phyloP scores from a whole-genome alignment of 1,139 yeast species.

The Yamadazyma taylorii region DNA sequence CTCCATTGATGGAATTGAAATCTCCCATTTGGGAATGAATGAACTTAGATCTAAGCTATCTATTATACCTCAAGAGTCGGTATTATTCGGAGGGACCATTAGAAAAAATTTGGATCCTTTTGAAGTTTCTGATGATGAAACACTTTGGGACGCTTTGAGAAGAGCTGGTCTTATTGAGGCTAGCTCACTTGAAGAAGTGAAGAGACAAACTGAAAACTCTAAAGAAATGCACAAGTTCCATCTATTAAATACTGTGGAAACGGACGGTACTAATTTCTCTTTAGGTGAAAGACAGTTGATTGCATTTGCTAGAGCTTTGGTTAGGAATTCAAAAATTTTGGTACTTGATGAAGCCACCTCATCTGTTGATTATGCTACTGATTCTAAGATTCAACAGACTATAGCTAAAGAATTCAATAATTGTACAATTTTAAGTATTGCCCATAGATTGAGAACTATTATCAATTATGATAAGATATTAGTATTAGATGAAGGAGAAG shows the following conservation, averaged over 20 bases:
- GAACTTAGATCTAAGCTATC: conserved; percentile 36
- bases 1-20: conserved; percentile 60
- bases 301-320: conserved; percentile 76
- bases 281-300: conserved; percentile 76
- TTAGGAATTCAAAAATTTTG: conserved; percentile 64
- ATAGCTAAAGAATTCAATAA: conserved; percentile 13
- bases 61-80: conserved; percentile 49
- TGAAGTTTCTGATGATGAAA: conserved; percentile 34
- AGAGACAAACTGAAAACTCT: conserved; percentile 9
- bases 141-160: conserved; percentile 45
- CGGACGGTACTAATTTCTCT: conserved; percentile 73
- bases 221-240: conserved; percentile 55
- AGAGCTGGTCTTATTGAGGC: conserved; percentile 44
- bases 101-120: conserved; percentile 46
- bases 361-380: conserved; percentile 78
- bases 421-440: conserved; percentile 19
- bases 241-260: conserved; percentile 64
- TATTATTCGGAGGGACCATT: conserved; percentile 40
- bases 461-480: conserved; percentile 42
- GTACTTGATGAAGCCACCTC: conserved; percentile 85
- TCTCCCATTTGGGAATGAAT: conserved; percentile 37
- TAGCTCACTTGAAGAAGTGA: conserved; percentile 24
- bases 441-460: conserved; percentile 19
- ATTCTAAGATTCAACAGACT: conserved; percentile 56
- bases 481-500: conserved; percentile 53